Percentiles rank a stretch among this genome's conserved stretches.
Evolutionary conservation across 225 moss, liverwort and hornwort species (phyloP).

Genomic region (Rhytidiadelphus loreus): DNA sequence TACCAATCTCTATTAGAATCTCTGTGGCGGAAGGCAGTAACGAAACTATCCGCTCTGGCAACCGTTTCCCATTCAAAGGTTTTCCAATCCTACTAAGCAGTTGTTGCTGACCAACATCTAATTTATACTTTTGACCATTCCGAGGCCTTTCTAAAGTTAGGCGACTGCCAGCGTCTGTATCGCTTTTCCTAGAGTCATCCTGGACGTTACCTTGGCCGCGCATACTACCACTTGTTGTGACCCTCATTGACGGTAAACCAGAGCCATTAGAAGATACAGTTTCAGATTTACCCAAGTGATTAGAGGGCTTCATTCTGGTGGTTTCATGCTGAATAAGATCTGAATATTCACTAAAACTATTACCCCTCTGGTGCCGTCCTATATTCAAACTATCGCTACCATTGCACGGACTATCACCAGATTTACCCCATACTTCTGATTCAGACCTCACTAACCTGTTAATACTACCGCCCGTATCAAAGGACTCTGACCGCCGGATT

Average conservation of each 20-base stretch:
- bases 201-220: neutral
- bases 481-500: conserved; percentile 45
- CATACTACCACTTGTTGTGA: neutral
- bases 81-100: conserved; percentile 6
- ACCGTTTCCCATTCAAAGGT: conserved; percentile 30
- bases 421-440: conserved; percentile 31
- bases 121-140: conserved; percentile 17
- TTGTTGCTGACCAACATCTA: conserved; percentile 10
- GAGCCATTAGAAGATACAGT: conserved; percentile 13
- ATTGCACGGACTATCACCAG: neutral
- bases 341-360: conserved; percentile 35
- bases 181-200: neutral
- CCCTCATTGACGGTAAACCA: conserved; percentile 7
- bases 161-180: neutral
- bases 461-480: conserved; percentile 21
- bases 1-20: conserved; percentile 58
- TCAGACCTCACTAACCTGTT: conserved; percentile 40
- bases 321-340: conserved; percentile 13
- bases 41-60: conserved; percentile 51
- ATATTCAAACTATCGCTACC: conserved; percentile 5
- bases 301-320: conserved; percentile 13
- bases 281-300: conserved; percentile 7
- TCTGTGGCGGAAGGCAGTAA: conserved; percentile 59
- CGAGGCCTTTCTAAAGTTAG: conserved; percentile 10
- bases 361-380: conserved; percentile 33